A percentile compares a stretch with the other conserved stretches of the same genome.
These are phyloP conservation scores for Globisporangium middletonii DNA, from an alignment of 352 stramenopile species.

Conservation along the genomic window DNA sequence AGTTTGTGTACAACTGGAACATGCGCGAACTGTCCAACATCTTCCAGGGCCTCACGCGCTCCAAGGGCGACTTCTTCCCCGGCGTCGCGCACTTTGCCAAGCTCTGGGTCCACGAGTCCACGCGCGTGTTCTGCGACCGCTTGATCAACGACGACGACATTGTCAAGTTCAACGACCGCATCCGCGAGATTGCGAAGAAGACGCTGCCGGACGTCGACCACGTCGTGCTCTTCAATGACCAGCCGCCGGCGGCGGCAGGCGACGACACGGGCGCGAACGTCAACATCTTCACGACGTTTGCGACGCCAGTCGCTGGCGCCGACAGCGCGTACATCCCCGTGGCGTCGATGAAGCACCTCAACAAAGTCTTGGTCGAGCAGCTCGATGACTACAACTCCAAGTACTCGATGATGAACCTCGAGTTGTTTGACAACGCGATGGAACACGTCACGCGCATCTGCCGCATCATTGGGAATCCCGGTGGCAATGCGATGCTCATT, in stretches of 20 bases:
- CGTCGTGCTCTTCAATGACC: slow-evolving; percentile 77
- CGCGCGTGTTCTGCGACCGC: slow-evolving; percentile 96
- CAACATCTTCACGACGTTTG: slow-evolving; percentile 96
- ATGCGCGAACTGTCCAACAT: slow-evolving; percentile 96
- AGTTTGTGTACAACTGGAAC: slow-evolving; percentile 99
- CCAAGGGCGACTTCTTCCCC: slow-evolving; percentile 91
- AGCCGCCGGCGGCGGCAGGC: slow-evolving; percentile 18
- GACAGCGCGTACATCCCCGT: slow-evolving; percentile 77
- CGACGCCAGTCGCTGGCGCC: slow-evolving; percentile 51
- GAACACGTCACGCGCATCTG: slow-evolving; percentile 95
- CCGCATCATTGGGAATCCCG: slow-evolving; percentile 95
- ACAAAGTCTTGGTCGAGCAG: slow-evolving; percentile 90
- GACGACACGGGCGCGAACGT: slow-evolving; percentile 34
- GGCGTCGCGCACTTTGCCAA: slow-evolving; percentile 79
- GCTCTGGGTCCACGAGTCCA: slow-evolving; percentile 95
- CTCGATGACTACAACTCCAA: slow-evolving; percentile 96
- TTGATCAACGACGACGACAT: slow-evolving; percentile 95
- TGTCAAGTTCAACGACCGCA: slow-evolving; percentile 88
- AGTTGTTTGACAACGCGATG: slow-evolving; percentile 98
- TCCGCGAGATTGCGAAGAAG: slow-evolving; percentile 92
- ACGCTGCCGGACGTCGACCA: slow-evolving; percentile 84
- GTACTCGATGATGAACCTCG: slow-evolving; percentile 97
- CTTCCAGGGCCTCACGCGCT: slow-evolving; percentile 92
- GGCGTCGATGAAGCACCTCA: slow-evolving; percentile 76
- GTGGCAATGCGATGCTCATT: slow-evolving; percentile 97